Evolutionary conservation across 1,139 yeast species (phyloP).

Genomic region (Sugiyamaella castrensis): DNA sequence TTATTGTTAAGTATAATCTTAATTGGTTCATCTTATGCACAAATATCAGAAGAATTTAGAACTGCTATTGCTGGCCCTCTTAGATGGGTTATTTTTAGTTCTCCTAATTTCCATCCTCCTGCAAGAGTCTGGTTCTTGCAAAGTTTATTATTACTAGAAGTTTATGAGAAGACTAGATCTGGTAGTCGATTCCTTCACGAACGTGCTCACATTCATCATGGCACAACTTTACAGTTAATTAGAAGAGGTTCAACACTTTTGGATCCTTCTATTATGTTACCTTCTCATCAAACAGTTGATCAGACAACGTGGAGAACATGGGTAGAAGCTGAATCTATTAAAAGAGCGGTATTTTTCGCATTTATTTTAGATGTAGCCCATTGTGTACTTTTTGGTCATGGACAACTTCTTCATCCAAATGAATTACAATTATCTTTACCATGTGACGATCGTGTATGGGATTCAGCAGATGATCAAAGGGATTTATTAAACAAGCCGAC

Average conservation of each 20-base stretch:
- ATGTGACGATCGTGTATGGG: conserved; percentile 80
- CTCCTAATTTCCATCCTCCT: conserved; percentile 54
- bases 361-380: conserved; percentile 77
- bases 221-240: conserved; percentile 67
- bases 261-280: conserved; percentile 18
- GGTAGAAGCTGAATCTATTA: conserved; percentile 76
- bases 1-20: conserved; percentile 54
- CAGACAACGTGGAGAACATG: conserved; percentile 49
- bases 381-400: conserved; percentile 77
- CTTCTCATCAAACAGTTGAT: conserved; percentile 24
- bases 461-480: conserved; percentile 33
- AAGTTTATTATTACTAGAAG: conserved; percentile 58
- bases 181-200: conserved; percentile 53
- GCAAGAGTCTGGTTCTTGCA: conserved; percentile 67
- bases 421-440: conserved; percentile 73
- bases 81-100: conserved; percentile 57
- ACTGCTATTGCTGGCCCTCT: conserved; percentile 59
- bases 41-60: conserved; percentile 16
- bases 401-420: conserved; percentile 62
- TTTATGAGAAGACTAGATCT: conserved; percentile 60
- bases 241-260: conserved; percentile 65
- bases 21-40: conserved; percentile 44
- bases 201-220: conserved; percentile 74
- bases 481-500: conserved; percentile 9
- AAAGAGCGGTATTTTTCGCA: conserved; percentile 74